These are phyloP conservation scores for Alternaria sp. DNA, from an alignment of 2,329 filamentous ascomycete genomes.

Conservation along the genomic window DNA sequence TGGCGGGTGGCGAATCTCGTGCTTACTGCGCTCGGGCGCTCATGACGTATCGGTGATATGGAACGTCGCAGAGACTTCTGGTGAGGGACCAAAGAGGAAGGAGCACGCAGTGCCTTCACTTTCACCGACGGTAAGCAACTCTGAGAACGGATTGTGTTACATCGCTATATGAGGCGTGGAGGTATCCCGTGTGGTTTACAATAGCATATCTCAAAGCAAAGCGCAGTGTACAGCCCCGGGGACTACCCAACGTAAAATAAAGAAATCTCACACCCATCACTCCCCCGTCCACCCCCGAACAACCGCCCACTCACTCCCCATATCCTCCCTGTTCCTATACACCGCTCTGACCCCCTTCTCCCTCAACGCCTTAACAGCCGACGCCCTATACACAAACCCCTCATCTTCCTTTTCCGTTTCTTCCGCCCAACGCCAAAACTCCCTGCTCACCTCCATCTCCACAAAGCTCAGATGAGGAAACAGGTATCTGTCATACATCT, in stretches of 20 bases:
- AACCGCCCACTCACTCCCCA: background rate
- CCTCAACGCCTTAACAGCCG: background rate
- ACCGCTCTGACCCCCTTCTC: background rate
- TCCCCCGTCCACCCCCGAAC: background rate
- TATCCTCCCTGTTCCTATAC: background rate
- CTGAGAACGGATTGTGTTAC: too few species aligned
- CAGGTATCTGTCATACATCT: background rate
- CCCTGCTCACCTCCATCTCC: background rate
- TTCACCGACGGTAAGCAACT: too few species aligned
- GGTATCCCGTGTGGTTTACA: too few species aligned
- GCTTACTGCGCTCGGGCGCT: background rate
- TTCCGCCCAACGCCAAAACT: background rate
- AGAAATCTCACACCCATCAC: background rate
- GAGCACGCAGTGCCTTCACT: background rate
- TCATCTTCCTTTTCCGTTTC: background rate
- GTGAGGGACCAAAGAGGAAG: background rate
- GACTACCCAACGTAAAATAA: too few species aligned
- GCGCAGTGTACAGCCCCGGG: too few species aligned
- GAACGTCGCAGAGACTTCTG: background rate
- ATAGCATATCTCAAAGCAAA: too few species aligned
- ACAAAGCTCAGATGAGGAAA: background rate
- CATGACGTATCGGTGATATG: background rate
- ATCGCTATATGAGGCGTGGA: too few species aligned
- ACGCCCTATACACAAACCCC: background rate
- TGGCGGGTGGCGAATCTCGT: background rate